A percentile compares a stretch with the other conserved stretches of the same genome.
Evolutionary conservation across 768 basidiomycete species (phyloP).

Genomic region (Paxillus involutus): DNA sequence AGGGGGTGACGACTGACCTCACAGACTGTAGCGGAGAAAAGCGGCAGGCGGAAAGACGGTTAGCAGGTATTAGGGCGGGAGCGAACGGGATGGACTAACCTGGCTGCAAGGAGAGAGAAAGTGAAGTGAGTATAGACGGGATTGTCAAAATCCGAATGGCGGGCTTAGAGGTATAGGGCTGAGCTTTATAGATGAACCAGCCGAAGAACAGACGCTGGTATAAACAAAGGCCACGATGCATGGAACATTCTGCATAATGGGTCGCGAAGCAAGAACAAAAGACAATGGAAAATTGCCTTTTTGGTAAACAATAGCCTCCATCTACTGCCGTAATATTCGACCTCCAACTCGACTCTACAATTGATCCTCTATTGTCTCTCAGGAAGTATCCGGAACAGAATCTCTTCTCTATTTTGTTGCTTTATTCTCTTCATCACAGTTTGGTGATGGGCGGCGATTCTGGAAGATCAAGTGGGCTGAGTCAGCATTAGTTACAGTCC

Average conservation of each 20-base stretch:
- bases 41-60: slow-evolving; percentile 5
- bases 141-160: slow-evolving; percentile 38
- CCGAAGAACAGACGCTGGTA: neutral
- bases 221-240: slow-evolving; percentile 18
- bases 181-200: slow-evolving; percentile 25
- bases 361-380: slow-evolving; percentile 18
- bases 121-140: slow-evolving; percentile 15
- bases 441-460: no score
- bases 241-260: slow-evolving; percentile 3
- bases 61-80: slow-evolving; percentile 8
- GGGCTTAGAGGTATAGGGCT: neutral
- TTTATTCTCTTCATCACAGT: no score
- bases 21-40: slow-evolving; percentile 23
- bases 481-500: no score
- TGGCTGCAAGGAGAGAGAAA: slow-evolving; percentile 25
- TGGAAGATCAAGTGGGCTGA: no score
- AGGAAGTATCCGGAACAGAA: slow-evolving; percentile 8
- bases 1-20: slow-evolving; percentile 11
- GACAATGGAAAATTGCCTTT: slow-evolving; percentile 21
- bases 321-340: neutral
- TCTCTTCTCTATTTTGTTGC: no score
- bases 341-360: neutral
- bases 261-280: slow-evolving; percentile 38
- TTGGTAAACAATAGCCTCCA: slow-evolving; percentile 29
- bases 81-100: slow-evolving; percentile 14